Evolutionary conservation across 371 early-diverging fungal genomes (phyloP).

Genomic region (Mortierella sp.): DNA sequence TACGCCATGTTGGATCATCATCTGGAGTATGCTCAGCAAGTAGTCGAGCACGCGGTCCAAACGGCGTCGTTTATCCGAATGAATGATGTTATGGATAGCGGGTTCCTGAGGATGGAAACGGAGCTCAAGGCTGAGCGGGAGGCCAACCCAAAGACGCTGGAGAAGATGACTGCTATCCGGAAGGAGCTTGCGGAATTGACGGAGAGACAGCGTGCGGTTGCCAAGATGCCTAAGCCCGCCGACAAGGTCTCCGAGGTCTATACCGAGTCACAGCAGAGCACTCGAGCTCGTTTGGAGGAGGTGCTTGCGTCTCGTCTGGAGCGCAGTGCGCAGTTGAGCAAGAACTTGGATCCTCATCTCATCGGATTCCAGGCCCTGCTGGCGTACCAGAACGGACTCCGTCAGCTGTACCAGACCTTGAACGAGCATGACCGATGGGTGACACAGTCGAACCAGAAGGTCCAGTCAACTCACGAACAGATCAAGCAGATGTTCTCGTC

Average conservation of each 20-base stretch:
- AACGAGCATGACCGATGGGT: conserved; percentile 44
- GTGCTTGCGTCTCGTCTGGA: conserved; percentile 20
- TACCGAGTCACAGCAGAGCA: conserved; percentile 7
- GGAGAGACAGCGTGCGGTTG: conserved; percentile 5
- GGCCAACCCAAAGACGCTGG: conserved; percentile 30
- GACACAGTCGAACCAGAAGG: conserved; percentile 21
- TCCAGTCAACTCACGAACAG: conserved; percentile 45
- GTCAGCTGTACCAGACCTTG: conserved; percentile 34
- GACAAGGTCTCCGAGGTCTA: conserved; percentile 41
- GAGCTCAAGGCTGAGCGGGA: conserved; percentile 47
- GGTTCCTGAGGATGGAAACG: conserved; percentile 39
- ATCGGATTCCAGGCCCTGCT: conserved; percentile 36
- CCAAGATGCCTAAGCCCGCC: conserved; percentile 36
- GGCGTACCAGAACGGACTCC: conserved; percentile 46
- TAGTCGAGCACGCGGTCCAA: conserved; percentile 16
- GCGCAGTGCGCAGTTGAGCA: conserved; percentile 21
- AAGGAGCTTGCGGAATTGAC: conserved; percentile 33
- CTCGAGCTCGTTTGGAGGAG: conserved; percentile 26
- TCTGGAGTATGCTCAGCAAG: conserved; percentile 23
- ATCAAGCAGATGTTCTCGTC: conserved; percentile 55
- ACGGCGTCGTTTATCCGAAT: conserved; percentile 22
- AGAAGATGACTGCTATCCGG: conserved; percentile 39
- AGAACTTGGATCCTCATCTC: conserved; percentile 30
- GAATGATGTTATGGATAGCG: conserved; percentile 51
- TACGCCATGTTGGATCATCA: conserved; percentile 40